phyloP scores from a whole-genome alignment of 148 eudicot genomes.

The Amaranthus palmeri region DNA sequence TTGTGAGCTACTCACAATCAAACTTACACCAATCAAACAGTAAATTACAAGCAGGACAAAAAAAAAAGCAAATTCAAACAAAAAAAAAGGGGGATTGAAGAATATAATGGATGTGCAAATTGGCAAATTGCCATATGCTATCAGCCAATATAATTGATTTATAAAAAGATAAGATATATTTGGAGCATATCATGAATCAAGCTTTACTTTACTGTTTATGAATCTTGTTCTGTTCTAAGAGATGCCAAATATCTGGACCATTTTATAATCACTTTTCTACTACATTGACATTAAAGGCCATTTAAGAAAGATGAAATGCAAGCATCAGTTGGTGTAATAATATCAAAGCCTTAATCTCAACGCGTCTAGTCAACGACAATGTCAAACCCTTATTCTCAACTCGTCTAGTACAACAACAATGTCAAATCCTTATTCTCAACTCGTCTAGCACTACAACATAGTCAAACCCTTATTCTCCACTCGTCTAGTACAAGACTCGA shows the following conservation, averaged over 20 bases:
- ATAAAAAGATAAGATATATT: slow-evolving; percentile 20
- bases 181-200: slow-evolving; percentile 4
- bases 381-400: too few species aligned
- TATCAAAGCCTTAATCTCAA: too few species aligned
- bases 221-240: slow-evolving; percentile 17
- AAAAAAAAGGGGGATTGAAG: neutral
- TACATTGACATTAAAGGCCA: neutral
- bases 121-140: neutral
- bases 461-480: too few species aligned
- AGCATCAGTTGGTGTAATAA: too few species aligned
- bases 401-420: too few species aligned
- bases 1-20: too few species aligned
- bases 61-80: slow-evolving; percentile 4
- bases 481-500: too few species aligned
- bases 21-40: neutral
- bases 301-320: neutral
- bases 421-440: too few species aligned
- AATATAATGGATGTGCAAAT: slow-evolving; percentile 4
- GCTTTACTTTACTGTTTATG: neutral
- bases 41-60: neutral
- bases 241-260: slow-evolving; percentile 19
- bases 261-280: slow-evolving; percentile 9
- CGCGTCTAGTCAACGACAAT: too few species aligned
- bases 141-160: slow-evolving; percentile 2
- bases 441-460: too few species aligned